Conservation (phyloP, 2,329 filamentous ascomycete genomes). For the Dissoconium aciculare region DNA sequence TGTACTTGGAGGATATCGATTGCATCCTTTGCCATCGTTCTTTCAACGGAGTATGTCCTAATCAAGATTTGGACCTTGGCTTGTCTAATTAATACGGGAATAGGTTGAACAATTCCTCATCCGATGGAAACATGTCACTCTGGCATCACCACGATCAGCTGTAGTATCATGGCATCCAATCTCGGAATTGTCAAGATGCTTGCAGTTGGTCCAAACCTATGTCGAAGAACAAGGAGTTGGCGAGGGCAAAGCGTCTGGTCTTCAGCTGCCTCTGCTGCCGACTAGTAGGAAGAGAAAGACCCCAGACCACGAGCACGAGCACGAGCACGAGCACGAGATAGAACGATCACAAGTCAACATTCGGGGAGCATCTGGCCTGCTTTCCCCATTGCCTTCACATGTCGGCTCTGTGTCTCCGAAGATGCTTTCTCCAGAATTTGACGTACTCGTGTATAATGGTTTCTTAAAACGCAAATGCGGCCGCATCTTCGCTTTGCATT, state of each 20-base stretch:
- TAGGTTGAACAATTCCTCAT: conserved; percentile 31
- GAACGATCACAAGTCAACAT: neutral
- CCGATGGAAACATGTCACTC: conserved; percentile 22
- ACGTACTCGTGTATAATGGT: conserved; percentile 28
- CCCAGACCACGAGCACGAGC: conserved; percentile 8
- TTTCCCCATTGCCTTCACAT: too few relatives aligned
- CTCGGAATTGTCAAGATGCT: conserved; percentile 25
- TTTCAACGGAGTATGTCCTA: neutral
- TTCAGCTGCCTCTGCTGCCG: neutral
- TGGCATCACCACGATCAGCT: conserved; percentile 5
- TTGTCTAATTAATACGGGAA: conserved; percentile 4
- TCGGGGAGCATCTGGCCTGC: neutral
- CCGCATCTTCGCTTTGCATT: conserved; percentile 20
- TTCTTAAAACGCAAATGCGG: conserved; percentile 25
- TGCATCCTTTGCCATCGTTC: neutral
- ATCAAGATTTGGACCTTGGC: neutral
- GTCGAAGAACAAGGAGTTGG: conserved; percentile 17
- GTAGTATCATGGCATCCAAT: conserved; percentile 32
- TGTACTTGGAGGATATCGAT: neutral
- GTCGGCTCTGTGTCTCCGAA: too few relatives aligned
- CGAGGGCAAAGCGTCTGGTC: neutral
- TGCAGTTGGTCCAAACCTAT: conserved; percentile 31
- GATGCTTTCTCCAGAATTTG: too few relatives aligned
- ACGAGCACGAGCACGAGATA: neutral
- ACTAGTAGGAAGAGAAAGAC: conserved; percentile 16